Evolutionary conservation across 2,329 filamentous ascomycete species (phyloP), one percentile per base, ranked within the genome.

Genomic region (Penicillium griseofulvum): DNA sequence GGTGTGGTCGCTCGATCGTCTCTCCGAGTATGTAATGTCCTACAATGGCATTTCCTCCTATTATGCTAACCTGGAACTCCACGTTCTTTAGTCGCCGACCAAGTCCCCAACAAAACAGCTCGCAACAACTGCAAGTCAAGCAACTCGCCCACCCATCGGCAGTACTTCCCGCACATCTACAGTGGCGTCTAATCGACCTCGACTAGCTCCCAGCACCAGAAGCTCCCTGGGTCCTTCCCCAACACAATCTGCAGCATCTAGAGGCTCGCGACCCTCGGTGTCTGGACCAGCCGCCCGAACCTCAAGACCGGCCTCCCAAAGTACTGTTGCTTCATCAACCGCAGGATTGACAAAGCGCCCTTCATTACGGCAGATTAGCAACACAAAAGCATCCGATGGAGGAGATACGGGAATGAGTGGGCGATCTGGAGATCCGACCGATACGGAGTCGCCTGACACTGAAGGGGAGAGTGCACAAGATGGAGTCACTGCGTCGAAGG

Each of bases 21-120:
- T 49, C 52, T 76, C 52, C 72, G 74, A 65, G 74, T 77, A 73
- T 54, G 62, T 46, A 22, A 14, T 49, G 29, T 12, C 11, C 24
- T 22, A 33, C 17, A 24, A n/a, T 19, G 10, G 16, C 9, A 10
- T 45, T 59, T 22, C 55, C 26, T 47, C 16, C 26, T 38, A 45
- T 45, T 43, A 53, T 52, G 43, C 63, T 73, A 49, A 73, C 60
- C 5, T 1, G 9, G 1, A 34, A 34, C 37, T 53, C 10, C 24
- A 16, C 12, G 7, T 58, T 29, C 38, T 63, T 37, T 67, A 91
- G 86, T 91, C 87, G 55, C 89, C 90, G 2, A 87, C 84, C 0
- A 92, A 90, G 66, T 92, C 89, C 1, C 90, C 90, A 1, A 90
- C 87, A 3, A 94, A 94, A 68, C 87, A 89, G 64, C 71, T 89